Base-by-base conservation (phyloP, 2,329 filamentous ascomycete species). In the Sporothrix brasiliensis region DNA sequence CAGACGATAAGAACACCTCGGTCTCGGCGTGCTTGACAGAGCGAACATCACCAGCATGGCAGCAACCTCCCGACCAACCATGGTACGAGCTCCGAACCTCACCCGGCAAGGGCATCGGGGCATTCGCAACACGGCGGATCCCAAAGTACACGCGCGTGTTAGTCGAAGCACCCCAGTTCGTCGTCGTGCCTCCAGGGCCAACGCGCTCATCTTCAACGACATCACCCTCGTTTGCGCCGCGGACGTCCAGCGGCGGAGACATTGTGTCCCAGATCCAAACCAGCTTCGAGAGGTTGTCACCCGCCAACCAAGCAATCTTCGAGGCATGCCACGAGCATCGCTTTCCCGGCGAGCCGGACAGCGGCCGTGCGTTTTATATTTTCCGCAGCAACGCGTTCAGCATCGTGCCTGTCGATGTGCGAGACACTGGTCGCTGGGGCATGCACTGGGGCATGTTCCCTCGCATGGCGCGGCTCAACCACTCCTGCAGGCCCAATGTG, bases 311-410 rank as follows among this genome's bases (percentile, higher is more conserved):
- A 73, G 72, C 44, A 44, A 69, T 24, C 74, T 80, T 71, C 75
- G 77, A 70, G 19, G 71, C 78, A 76, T 74, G 73, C 73, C 56
- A 79, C 76, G 41, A 75, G 77, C 21, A 75, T 73, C 30, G 75
- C 63, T 58, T 74, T 73, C 21, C 68, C 72, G 24, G 65, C 74
- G 13, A 77, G 75, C 27, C 69, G 75, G 49, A 71, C 75, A 53
- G 58, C 49, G 73, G 73, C 49, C 70, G 71, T 2, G 70, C 73
- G 44, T 73, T 76, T 52, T 76, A 76, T 74, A 79, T 81, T 68
- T 81, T 82, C 73, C 79, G 80, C 72, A 81, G 77, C 47, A 81
- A 82, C 73, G 80, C 78, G 69, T 81, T 80, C 77, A 77, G 79
- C 68, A 76, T 77, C 39, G 52, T 39, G n/a, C 63, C 69, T 14